phyloP scores from a whole-genome alignment of 1,284 basidiomycete species.

The Trichosporon coremiiforme region DNA sequence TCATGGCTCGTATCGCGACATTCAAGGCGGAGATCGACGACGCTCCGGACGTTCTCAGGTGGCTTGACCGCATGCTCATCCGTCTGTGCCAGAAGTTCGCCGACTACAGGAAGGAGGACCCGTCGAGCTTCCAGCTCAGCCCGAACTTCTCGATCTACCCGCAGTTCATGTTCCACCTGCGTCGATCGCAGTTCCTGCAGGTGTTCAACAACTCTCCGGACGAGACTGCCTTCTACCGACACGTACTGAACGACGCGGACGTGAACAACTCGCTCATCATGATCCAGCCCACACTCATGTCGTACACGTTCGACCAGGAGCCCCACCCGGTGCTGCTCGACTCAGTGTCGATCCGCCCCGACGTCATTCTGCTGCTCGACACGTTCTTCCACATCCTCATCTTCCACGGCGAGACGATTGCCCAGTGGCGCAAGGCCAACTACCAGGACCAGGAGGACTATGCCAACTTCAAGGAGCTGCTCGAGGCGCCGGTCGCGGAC shows the following conservation, averaged over 20 bases:
- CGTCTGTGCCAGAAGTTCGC: slow-evolving; percentile 99
- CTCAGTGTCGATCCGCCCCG: slow-evolving; percentile 95
- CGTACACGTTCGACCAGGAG: slow-evolving; percentile 86
- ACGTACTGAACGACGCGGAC: slow-evolving; percentile 95
- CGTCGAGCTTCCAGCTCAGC: slow-evolving; percentile 85
- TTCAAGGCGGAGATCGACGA: slow-evolving; percentile 99
- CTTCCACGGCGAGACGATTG: slow-evolving; percentile 97
- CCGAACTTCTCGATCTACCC: slow-evolving; percentile 99
- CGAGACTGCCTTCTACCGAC: slow-evolving; percentile 98
- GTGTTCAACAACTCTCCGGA: slow-evolving; percentile 99
- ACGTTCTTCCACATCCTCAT: slow-evolving; percentile 99
- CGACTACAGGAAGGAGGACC: slow-evolving; percentile 98
- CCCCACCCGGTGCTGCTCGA: slow-evolving; percentile 95
- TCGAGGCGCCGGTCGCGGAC: slow-evolving; percentile 75
- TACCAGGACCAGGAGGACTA: slow-evolving; percentile 99
- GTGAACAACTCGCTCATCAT: slow-evolving; percentile 99
- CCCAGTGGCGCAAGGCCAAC: slow-evolving; percentile 98
- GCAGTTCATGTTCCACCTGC: slow-evolving; percentile 99
- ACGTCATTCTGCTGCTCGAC: slow-evolving; percentile 95
- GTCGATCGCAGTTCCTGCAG: slow-evolving; percentile 96
- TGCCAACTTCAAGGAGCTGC: slow-evolving; percentile 95
- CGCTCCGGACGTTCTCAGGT: slow-evolving; percentile 91
- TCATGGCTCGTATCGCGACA: slow-evolving; percentile 98
- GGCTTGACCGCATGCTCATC: slow-evolving; percentile 99
- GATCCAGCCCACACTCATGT: slow-evolving; percentile 99